phyloP scores from a whole-genome alignment of 345 rosid species.

The Sonneratia caseolaris region DNA sequence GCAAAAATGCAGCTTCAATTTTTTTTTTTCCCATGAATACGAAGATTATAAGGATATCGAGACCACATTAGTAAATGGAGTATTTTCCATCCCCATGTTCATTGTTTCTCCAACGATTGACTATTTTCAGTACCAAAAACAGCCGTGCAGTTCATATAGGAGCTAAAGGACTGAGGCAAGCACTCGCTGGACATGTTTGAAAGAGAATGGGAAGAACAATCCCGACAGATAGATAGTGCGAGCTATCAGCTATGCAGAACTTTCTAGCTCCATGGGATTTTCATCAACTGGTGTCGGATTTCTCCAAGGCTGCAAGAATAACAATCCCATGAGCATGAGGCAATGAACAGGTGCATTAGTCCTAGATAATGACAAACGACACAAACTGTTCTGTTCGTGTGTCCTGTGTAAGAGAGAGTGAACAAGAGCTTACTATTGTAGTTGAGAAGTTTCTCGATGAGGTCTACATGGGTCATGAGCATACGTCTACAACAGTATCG shows the following conservation, averaged over 20 bases:
- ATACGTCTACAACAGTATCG: slow-evolving; percentile 95
- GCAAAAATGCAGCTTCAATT: not conserved
- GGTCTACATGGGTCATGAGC: slow-evolving; percentile 99
- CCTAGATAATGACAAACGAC: not conserved
- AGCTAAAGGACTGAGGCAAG: not conserved
- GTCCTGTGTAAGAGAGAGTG: not conserved
- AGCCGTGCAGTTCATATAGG: not conserved
- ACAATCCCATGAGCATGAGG: not conserved
- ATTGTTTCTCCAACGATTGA: too few relatives aligned
- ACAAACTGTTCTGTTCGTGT: not conserved
- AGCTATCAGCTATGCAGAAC: not conserved
- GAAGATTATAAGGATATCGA: not conserved
- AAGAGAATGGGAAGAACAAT: too few relatives aligned
- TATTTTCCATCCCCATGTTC: not conserved
- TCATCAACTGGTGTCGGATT: slow-evolving; percentile 38
- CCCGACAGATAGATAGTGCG: not conserved
- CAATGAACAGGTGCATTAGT: not conserved
- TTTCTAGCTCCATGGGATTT: not conserved
- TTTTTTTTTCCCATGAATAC: not conserved
- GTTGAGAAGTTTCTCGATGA: slow-evolving; percentile 96
- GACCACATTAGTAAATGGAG: not conserved
- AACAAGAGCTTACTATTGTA: slow-evolving; percentile 57
- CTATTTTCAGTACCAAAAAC: not conserved
- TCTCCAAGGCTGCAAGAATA: slow-evolving; percentile 58
- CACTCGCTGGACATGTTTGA: not conserved